Evolutionary conservation across 1,284 basidiomycete species (phyloP).

Genomic region (Ustilago curta): DNA sequence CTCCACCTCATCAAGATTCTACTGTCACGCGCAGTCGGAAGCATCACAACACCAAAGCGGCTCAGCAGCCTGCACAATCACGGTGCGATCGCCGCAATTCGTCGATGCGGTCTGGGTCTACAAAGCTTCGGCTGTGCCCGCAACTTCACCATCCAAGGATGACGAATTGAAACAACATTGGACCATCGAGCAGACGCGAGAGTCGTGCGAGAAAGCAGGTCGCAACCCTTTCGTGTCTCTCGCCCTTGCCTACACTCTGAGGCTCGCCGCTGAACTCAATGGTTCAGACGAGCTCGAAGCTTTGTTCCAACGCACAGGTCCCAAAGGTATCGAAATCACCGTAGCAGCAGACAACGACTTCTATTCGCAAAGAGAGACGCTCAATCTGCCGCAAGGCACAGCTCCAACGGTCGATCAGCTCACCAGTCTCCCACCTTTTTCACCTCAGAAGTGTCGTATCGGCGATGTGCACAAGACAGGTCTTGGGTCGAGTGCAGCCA

Average conservation of each 20-base stretch:
- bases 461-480: slow-evolving; percentile 95
- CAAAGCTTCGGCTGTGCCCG: slow-evolving; percentile 69
- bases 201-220: slow-evolving; percentile 44
- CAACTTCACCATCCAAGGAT: background rate
- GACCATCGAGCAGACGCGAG: slow-evolving; percentile 46
- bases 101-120: slow-evolving; percentile 83
- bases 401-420: slow-evolving; percentile 44
- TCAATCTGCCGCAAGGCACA: slow-evolving; percentile 41
- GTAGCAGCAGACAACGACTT: slow-evolving; percentile 97
- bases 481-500: slow-evolving; percentile 93
- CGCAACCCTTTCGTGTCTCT: slow-evolving; percentile 93
- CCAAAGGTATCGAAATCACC: slow-evolving; percentile 76
- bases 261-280: slow-evolving; percentile 73
- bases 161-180: slow-evolving; percentile 17
- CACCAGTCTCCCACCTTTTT: slow-evolving; percentile 77
- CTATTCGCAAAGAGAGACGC: slow-evolving; percentile 88
- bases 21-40: slow-evolving; percentile 73
- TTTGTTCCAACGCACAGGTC: slow-evolving; percentile 48
- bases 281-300: slow-evolving; percentile 22
- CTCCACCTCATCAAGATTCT: slow-evolving; percentile 93
- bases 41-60: background rate
- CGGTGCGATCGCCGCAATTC: slow-evolving; percentile 92
- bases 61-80: slow-evolving; percentile 70
- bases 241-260: slow-evolving; percentile 81
- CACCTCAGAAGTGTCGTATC: slow-evolving; percentile 73